Evolutionary conservation across 2,329 filamentous ascomycete species (phyloP).

Genomic region (Verticillium longisporum): DNA sequence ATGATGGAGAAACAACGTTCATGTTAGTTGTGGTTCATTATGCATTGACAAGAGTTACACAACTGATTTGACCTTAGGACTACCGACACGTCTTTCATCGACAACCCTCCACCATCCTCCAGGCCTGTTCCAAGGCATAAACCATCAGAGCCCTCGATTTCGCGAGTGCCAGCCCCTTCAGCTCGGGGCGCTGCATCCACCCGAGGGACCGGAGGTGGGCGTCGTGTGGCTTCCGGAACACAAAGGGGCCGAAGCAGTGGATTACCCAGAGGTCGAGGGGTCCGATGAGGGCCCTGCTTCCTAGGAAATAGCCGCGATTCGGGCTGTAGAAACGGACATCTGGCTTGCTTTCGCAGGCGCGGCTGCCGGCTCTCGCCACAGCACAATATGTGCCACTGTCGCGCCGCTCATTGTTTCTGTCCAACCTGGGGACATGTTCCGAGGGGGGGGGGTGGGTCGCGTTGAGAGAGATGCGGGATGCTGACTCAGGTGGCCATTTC

Average conservation of each 20-base stretch:
- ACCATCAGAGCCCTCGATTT: constrained; percentile 29
- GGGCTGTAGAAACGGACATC: background rate
- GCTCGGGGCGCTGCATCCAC: constrained; percentile 28
- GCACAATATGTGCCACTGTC: background rate
- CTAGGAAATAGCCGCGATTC: background rate
- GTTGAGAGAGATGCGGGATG: background rate
- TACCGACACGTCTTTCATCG: constrained; percentile 84
- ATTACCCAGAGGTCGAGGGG: constrained; percentile 37
- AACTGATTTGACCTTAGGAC: constrained; percentile 49
- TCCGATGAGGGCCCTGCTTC: constrained; percentile 26
- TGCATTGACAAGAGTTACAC: background rate
- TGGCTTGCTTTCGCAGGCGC: background rate
- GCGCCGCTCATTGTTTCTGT: too few relatives aligned
- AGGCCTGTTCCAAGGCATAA: constrained; percentile 40
- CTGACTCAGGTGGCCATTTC: constrained; percentile 21
- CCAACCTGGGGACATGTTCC: too few relatives aligned
- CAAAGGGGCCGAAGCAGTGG: constrained; percentile 37
- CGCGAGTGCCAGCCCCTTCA: constrained; percentile 38
- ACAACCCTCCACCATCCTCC: constrained; percentile 62
- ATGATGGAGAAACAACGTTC: constrained; percentile 73
- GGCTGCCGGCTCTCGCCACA: background rate
- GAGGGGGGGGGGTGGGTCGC: too few relatives aligned
- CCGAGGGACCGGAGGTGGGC: constrained; percentile 14
- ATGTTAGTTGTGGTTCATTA: constrained; percentile 42
- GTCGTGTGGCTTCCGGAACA: constrained; percentile 20